phyloP scores from a whole-genome alignment of 2,329 filamentous ascomycete species.

The Hirsutella minnesotensis region DNA sequence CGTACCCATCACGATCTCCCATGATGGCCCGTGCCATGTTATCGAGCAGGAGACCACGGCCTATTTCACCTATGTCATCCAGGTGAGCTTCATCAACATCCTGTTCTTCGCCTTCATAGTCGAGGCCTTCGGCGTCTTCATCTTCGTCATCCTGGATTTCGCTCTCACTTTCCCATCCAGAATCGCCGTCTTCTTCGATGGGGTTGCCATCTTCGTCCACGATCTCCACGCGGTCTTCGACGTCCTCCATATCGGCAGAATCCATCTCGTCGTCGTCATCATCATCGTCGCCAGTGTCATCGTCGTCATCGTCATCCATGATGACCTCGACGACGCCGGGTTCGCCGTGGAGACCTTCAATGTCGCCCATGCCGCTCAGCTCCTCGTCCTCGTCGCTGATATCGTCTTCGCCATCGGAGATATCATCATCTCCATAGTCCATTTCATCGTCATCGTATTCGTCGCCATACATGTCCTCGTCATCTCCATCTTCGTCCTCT shows the following conservation, averaged over 20 bases:
- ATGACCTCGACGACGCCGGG: slow-evolving; percentile 61
- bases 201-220: slow-evolving; percentile 51
- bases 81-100: slow-evolving; percentile 41
- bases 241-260: slow-evolving; percentile 36
- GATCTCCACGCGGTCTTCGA: slow-evolving; percentile 43
- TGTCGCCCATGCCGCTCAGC: slow-evolving; percentile 70
- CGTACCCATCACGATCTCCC: slow-evolving; percentile 37
- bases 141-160: slow-evolving; percentile 43
- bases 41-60: slow-evolving; percentile 32
- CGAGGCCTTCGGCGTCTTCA: slow-evolving; percentile 40
- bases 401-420: slow-evolving; percentile 72
- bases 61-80: slow-evolving; percentile 32
- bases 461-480: slow-evolving; percentile 88
- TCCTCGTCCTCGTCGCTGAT: slow-evolving; percentile 86
- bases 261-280: slow-evolving; percentile 37
- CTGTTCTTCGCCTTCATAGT: slow-evolving; percentile 44
- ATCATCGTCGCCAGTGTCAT: slow-evolving; percentile 46
- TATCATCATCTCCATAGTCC: slow-evolving; percentile 76
- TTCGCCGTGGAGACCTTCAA: slow-evolving; percentile 61
- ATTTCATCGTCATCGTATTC: slow-evolving; percentile 88
- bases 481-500: slow-evolving; percentile 62
- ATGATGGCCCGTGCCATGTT: slow-evolving; percentile 45
- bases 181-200: slow-evolving; percentile 46
- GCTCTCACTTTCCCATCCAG: slow-evolving; percentile 49
- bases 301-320: slow-evolving; percentile 57